Conservation (phyloP, 2,329 filamentous ascomycete genomes). For the Eutypa lata region DNA sequence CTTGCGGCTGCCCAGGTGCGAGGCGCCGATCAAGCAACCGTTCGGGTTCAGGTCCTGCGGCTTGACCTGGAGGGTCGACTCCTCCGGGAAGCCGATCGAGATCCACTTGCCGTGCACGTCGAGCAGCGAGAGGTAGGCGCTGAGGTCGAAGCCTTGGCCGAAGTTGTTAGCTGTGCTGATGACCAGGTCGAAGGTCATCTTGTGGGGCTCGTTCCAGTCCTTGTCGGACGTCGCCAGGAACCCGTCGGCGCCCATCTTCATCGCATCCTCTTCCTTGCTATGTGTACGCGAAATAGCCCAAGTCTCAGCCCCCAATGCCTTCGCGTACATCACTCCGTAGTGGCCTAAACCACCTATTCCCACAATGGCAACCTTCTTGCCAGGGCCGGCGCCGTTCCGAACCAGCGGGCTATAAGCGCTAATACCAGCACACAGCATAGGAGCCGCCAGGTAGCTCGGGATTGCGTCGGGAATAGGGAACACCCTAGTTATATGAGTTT, state of each 20-base stretch:
- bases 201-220: slow-evolving; percentile 54
- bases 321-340: slow-evolving; percentile 67
- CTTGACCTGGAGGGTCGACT: slow-evolving; percentile 66
- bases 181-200: slow-evolving; percentile 71
- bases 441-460: slow-evolving; percentile 60
- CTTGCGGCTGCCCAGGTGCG: slow-evolving; percentile 66
- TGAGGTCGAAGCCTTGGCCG: slow-evolving; percentile 63
- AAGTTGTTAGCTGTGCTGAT: slow-evolving; percentile 71
- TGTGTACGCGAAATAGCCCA: slow-evolving; percentile 61
- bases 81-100: slow-evolving; percentile 76
- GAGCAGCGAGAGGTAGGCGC: slow-evolving; percentile 71
- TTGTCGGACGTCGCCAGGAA: slow-evolving; percentile 57
- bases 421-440: slow-evolving; percentile 82
- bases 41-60: slow-evolving; percentile 74
- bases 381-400: slow-evolving; percentile 70
- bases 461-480: slow-evolving; percentile 76
- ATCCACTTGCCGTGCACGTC: slow-evolving; percentile 81
- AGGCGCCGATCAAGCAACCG: slow-evolving; percentile 69
- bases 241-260: slow-evolving; percentile 57
- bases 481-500: slow-evolving; percentile 37
- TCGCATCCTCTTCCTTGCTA: slow-evolving; percentile 57
- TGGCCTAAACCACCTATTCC: slow-evolving; percentile 72
- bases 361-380: slow-evolving; percentile 75
- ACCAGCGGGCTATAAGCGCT: slow-evolving; percentile 78
- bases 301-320: slow-evolving; percentile 61